Evolutionary conservation across 371 early-diverging fungal species (phyloP), one percentile per base, ranked within the genome.

Genomic region (Capniomyces stellatus): DNA sequence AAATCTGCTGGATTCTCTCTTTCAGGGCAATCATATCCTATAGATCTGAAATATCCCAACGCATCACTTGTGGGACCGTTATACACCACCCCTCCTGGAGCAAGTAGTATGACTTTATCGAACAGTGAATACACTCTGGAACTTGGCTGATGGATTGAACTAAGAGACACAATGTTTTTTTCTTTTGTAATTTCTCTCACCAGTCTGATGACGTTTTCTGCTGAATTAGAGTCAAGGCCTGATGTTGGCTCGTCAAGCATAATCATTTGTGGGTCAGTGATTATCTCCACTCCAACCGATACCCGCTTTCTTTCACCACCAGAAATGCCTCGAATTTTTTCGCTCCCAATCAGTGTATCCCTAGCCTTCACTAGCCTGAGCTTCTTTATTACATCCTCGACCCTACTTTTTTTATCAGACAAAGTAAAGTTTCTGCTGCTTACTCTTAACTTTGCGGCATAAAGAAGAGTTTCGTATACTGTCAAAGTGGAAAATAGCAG

Each of bases 231-330:
- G 61, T 89, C 92, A 27, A 90, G 71, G 0, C 92, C 92, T 46
- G 76, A 77, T 0, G 86, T 81, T 1, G 86, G 83, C 62, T 86
- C 83, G 57, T 82, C 73, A 25, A 79, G 65, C 40, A 80, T 71
- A 23, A 74, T 41, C 15, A 75, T 57, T 1, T 52, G 50, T 40
- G 79, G 79, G 41, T 78, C 73, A 2, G 83, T 82, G 4, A 82
- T 81, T 2, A 86, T 71, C 63, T 89, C 90, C 66, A 82, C 75
- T 8, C 83, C 92, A 53, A 92, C 83, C 56, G 81, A 80, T 42
- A 83, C 81, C 18, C 88, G 75, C 67, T 89, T 89, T 46, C 83
- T 73, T 59, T 91, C 87, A n/a, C 89, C 90, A n/a, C 90, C 92
- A 27, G 81, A 80, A 15, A 89, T 73, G 2, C 85, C 87, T 25